These are phyloP conservation scores for Collybia sp. DNA, from an alignment of 768 basidiomycete genomes.

Conservation along the genomic window DNA sequence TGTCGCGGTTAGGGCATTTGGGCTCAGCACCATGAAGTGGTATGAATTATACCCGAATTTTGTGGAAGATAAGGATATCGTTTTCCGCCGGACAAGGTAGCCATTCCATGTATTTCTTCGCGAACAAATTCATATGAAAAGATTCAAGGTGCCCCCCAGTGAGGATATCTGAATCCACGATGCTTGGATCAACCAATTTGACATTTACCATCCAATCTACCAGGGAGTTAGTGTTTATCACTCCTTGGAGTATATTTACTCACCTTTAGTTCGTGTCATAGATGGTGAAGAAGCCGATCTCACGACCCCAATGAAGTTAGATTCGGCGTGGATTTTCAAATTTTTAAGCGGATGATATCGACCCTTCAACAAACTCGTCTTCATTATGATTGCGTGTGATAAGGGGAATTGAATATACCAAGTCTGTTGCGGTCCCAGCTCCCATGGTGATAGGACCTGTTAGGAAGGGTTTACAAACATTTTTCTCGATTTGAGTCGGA, in stretches of 20 bases:
- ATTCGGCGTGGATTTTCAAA: slow-evolving; percentile 2
- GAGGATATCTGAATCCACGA: slow-evolving; percentile 21
- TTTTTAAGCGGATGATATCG: slow-evolving; percentile 11
- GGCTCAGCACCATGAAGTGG: background rate
- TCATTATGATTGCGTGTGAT: background rate
- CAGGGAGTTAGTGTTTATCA: background rate
- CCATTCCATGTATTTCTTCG: slow-evolving; percentile 39
- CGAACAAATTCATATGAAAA: slow-evolving; percentile 48
- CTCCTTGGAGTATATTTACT: background rate
- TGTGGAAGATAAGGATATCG: slow-evolving; percentile 46
- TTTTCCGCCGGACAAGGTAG: slow-evolving; percentile 44
- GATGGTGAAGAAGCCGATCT: slow-evolving; percentile 9
- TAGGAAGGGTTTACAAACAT: background rate
- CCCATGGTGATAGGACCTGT: background rate
- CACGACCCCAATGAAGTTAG: slow-evolving; percentile 20
- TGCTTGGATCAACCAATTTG: slow-evolving; percentile 49
- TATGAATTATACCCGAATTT: slow-evolving; percentile 38
- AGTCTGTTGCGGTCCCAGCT: background rate
- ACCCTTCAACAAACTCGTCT: slow-evolving; percentile 5
- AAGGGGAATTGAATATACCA: background rate
- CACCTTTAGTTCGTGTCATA: slow-evolving; percentile 18
- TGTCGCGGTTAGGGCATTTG: background rate
- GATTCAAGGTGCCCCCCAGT: slow-evolving; percentile 9
- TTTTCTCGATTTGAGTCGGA: background rate
- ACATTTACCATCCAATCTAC: slow-evolving; percentile 45